Percentiles rank a stretch among this genome's conserved stretches.
Conservation (phyloP, 768 basidiomycete genomes). For the Boletellus sp. region DNA sequence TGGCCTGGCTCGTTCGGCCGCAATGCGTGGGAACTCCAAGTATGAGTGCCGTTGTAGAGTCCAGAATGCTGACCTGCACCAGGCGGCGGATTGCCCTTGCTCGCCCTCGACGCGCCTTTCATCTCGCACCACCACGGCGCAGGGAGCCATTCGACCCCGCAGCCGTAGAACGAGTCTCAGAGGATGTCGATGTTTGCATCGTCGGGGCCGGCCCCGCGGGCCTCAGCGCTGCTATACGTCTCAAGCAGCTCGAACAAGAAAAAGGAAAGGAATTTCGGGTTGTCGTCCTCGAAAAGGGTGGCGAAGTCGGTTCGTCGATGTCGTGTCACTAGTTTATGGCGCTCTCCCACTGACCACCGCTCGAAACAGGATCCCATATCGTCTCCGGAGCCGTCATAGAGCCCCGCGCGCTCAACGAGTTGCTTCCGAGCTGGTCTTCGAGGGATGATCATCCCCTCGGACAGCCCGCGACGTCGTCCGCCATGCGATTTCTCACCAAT, state of each 20-base stretch:
- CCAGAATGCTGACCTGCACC: slow-evolving; percentile 7
- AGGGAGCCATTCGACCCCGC: slow-evolving; percentile 49
- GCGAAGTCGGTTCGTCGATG: slow-evolving; percentile 73
- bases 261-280: slow-evolving; percentile 80
- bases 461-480: slow-evolving; percentile 70
- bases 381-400: slow-evolving; percentile 96
- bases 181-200: slow-evolving; percentile 95
- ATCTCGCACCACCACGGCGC: slow-evolving; percentile 8
- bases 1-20: too few species aligned
- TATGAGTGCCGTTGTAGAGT: neutral
- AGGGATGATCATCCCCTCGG: slow-evolving; percentile 70
- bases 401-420: slow-evolving; percentile 84
- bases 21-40: neutral
- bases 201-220: slow-evolving; percentile 96
- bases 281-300: slow-evolving; percentile 92
- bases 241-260: slow-evolving; percentile 88
- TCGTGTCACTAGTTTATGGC: neutral
- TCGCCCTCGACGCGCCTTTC: slow-evolving; percentile 15
- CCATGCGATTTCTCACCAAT: slow-evolving; percentile 83
- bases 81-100: slow-evolving; percentile 1
- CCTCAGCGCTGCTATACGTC: slow-evolving; percentile 88
- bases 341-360: neutral
- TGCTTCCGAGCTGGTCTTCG: slow-evolving; percentile 80
- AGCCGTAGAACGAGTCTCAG: slow-evolving; percentile 76
- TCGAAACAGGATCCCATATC: slow-evolving; percentile 75